phyloP scores from a whole-genome alignment of 2,329 filamentous ascomycete species.

The Xylariaceae sp. region DNA sequence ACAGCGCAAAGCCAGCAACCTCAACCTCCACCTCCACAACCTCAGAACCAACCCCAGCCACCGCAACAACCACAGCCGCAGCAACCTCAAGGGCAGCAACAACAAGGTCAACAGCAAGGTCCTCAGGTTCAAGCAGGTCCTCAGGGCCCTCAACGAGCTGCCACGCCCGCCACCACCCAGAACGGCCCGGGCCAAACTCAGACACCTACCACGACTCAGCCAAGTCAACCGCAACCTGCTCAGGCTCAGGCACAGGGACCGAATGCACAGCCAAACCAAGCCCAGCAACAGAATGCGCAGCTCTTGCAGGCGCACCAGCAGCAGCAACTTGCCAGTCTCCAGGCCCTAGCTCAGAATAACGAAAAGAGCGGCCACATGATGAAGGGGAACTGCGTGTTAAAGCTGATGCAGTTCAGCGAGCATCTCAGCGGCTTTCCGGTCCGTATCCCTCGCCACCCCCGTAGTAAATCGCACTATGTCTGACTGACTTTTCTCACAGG shows the following conservation, averaged over 20 bases:
- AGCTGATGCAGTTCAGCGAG: slow-evolving; percentile 62
- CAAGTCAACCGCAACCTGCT: slow-evolving; percentile 27
- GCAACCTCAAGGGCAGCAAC: slow-evolving; percentile 10
- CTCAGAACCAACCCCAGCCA: slow-evolving; percentile 23
- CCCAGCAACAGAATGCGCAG: slow-evolving; percentile 32
- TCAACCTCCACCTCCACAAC: slow-evolving; percentile 33
- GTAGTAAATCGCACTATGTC: no score
- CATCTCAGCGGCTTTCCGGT: slow-evolving; percentile 58
- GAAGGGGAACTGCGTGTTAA: slow-evolving; percentile 58
- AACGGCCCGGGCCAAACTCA: slow-evolving; percentile 34
- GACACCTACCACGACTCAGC: slow-evolving; percentile 26
- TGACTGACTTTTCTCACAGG: slow-evolving; percentile 36
- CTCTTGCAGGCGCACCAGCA: slow-evolving; percentile 33
- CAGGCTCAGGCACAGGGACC: slow-evolving; percentile 23
- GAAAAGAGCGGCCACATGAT: slow-evolving; percentile 47
- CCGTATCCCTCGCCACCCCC: slow-evolving; percentile 25
- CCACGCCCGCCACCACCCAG: slow-evolving; percentile 16
- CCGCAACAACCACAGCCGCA: slow-evolving; percentile 17
- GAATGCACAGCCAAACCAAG: slow-evolving; percentile 27
- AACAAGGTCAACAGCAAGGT: slow-evolving; percentile 19
- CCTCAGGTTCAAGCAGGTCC: slow-evolving; percentile 22
- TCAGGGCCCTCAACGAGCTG: slow-evolving; percentile 19
- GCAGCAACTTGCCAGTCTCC: slow-evolving; percentile 33
- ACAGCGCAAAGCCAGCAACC: slow-evolving; percentile 40
- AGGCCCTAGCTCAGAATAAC: slow-evolving; percentile 37